phyloP scores from a whole-genome alignment of 805 yeast species.

The Suhomyces prunicola region DNA sequence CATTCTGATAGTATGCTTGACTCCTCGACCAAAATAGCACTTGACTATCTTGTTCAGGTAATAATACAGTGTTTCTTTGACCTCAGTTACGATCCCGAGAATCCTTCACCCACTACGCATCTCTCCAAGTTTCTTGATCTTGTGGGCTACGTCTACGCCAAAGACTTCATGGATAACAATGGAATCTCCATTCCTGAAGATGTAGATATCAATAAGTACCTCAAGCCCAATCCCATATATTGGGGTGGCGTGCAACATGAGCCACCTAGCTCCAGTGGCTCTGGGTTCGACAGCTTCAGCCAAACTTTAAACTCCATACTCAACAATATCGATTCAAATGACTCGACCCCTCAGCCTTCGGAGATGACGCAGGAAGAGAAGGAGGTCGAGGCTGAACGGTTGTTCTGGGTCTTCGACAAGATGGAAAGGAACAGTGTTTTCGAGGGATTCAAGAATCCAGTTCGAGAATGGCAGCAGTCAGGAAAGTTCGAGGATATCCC shows the following conservation, averaged over 20 bases:
- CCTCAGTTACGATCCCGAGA: conserved; percentile 10
- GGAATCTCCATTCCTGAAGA: conserved; percentile 11
- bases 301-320: neutral
- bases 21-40: neutral
- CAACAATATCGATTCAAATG: conserved; percentile 1
- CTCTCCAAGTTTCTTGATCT: conserved; percentile 15
- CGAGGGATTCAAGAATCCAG: conserved; percentile 37
- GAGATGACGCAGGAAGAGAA: conserved; percentile 42
- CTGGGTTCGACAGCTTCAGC: neutral
- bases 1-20: neutral
- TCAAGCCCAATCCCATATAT: conserved; percentile 15
- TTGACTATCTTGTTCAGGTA: conserved; percentile 7
- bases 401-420: conserved; percentile 40
- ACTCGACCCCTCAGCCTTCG: neutral
- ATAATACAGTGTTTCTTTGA: conserved; percentile 15
- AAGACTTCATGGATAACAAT: conserved; percentile 12
- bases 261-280: neutral
- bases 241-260: conserved; percentile 4
- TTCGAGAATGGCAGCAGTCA: conserved; percentile 33
- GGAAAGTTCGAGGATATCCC: conserved; percentile 5
- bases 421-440: conserved; percentile 36
- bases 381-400: conserved; percentile 42
- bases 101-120: conserved; percentile 9
- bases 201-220: conserved; percentile 13
- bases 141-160: conserved; percentile 18